phyloP scores from a whole-genome alignment of 2,329 filamentous ascomycete genomes.

The Trichoderma cornu-damae region DNA sequence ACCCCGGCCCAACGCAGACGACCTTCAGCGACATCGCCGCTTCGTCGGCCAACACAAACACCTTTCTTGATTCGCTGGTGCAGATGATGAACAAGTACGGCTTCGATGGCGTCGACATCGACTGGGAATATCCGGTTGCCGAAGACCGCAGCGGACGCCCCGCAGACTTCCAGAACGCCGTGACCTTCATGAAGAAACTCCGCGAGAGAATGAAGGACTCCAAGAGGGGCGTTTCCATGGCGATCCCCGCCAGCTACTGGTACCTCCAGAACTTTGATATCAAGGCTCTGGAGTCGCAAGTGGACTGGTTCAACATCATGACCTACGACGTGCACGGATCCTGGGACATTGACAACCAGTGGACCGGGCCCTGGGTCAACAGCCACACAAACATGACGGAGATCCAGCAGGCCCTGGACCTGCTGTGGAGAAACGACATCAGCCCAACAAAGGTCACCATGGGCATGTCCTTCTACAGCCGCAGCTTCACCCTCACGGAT shows the following conservation, averaged over 20 bases:
- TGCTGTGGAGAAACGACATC: constrained; percentile 45
- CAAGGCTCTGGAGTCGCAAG: constrained; percentile 15
- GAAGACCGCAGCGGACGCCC: constrained; percentile 26
- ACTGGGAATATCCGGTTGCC: constrained; percentile 29
- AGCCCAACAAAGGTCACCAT: constrained; percentile 38
- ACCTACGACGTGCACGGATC: constrained; percentile 42
- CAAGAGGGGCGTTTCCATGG: neutral
- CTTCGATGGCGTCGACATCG: constrained; percentile 32
- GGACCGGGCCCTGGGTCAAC: constrained; percentile 30
- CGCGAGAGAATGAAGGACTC: too few species aligned
- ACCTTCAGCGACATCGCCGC: neutral
- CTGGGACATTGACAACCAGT: constrained; percentile 32
- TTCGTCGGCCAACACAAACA: neutral
- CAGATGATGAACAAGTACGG: constrained; percentile 18
- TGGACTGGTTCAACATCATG: constrained; percentile 40
- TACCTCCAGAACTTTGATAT: constrained; percentile 23
- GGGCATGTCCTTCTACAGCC: constrained; percentile 44
- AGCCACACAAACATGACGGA: constrained; percentile 46
- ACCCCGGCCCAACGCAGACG: constrained; percentile 27
- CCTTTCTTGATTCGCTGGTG: neutral
- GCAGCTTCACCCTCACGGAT: constrained; percentile 16
- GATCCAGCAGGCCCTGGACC: constrained; percentile 39
- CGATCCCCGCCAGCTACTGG: constrained; percentile 10
- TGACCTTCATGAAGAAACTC: too few species aligned
- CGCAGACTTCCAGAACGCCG: constrained; percentile 23